Conservation (phyloP, 768 basidiomycete species). For the Lentinula edodes region DNA sequence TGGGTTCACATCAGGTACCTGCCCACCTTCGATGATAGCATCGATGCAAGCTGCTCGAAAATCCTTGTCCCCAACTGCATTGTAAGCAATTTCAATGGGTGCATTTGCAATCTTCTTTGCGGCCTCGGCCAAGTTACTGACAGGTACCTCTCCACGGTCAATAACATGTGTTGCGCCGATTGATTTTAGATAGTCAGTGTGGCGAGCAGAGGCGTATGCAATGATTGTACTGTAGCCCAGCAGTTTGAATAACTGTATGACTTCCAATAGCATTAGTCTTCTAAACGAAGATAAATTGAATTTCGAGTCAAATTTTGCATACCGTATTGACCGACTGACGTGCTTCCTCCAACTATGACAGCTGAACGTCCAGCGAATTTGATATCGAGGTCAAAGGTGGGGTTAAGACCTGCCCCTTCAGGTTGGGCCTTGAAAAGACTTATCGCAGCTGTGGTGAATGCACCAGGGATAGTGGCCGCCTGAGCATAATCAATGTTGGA, state of each 20-base stretch:
- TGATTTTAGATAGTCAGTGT: slow-evolving; percentile 23
- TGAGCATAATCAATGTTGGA: slow-evolving; percentile 40
- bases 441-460: slow-evolving; percentile 42
- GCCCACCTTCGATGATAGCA: not conserved
- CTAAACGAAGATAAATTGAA: not conserved
- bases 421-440: slow-evolving; percentile 38
- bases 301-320: slow-evolving; percentile 10
- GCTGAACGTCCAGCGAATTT: slow-evolving; percentile 40
- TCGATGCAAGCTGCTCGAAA: not conserved
- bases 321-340: slow-evolving; percentile 48
- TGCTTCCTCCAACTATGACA: slow-evolving; percentile 42
- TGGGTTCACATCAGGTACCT: not conserved
- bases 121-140: not conserved
- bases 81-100: slow-evolving; percentile 3
- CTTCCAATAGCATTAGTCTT: not conserved
- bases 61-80: not conserved
- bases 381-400: slow-evolving; percentile 31
- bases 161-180: slow-evolving; percentile 37
- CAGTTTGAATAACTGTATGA: not conserved
- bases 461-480: slow-evolving; percentile 45
- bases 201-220: slow-evolving; percentile 26
- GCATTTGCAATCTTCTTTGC: not conserved
- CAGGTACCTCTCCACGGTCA: slow-evolving; percentile 15
- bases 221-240: slow-evolving; percentile 22
- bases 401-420: slow-evolving; percentile 33